Evolutionary conservation across 2,329 filamentous ascomycete genomes (phyloP).

Genomic region (Teratosphaeria viscida): DNA sequence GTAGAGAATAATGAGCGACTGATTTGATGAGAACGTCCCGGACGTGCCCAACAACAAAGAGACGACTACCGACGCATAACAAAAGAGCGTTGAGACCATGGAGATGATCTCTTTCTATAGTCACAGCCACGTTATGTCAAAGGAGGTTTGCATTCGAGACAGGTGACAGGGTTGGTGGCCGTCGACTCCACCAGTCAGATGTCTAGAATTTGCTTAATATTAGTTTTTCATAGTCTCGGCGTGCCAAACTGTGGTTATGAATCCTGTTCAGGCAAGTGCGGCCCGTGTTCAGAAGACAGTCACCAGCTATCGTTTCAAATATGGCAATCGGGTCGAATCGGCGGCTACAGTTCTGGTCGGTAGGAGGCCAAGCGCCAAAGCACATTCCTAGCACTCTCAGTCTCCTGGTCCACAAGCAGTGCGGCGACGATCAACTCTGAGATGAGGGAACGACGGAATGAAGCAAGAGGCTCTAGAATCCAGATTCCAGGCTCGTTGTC

Average conservation of each 20-base stretch:
- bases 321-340: not conserved
- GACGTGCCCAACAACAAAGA: constrained; percentile 4
- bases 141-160: not conserved
- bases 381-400: not conserved
- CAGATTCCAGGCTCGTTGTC: not conserved
- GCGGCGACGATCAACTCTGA: not conserved
- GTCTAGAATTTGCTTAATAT: not conserved
- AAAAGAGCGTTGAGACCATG: constrained; percentile 3
- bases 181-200: not conserved
- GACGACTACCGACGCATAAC: constrained; percentile 2
- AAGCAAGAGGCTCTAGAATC: not conserved
- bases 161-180: not conserved
- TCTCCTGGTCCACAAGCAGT: not conserved
- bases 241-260: not conserved
- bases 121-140: not conserved
- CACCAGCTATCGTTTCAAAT: not conserved
- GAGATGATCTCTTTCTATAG: not conserved
- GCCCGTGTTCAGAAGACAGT: not conserved
- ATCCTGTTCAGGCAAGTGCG: not conserved
- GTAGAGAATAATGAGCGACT: constrained; percentile 37
- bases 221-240: not conserved
- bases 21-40: constrained; percentile 23
- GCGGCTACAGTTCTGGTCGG: not conserved
- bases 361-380: not conserved
- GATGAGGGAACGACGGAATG: not conserved